Percentiles rank a stretch among this genome's conserved stretches.
Evolutionary conservation across 2,329 filamentous ascomycete species (phyloP).

Genomic region (Neocucurbitaria cava): DNA sequence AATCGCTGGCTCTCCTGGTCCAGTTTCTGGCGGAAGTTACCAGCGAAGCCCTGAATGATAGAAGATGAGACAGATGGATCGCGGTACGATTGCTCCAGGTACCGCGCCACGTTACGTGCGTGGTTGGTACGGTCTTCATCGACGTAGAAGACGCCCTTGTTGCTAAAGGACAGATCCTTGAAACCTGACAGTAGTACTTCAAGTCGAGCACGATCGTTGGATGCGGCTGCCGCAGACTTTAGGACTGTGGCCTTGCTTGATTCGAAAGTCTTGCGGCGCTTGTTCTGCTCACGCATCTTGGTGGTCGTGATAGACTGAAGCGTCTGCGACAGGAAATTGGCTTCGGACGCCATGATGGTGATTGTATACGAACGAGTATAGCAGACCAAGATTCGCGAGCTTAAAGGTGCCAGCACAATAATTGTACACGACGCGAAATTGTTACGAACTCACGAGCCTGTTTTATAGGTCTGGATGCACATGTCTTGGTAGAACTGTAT

Average conservation of each 20-base stretch:
- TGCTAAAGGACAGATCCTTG: constrained; percentile 14
- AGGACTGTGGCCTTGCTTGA: constrained; percentile 14
- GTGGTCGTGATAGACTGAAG: constrained; percentile 23
- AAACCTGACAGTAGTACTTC: constrained; percentile 13
- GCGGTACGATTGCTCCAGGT: constrained; percentile 17
- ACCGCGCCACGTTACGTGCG: constrained; percentile 12
- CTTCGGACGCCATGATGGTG: constrained; percentile 10
- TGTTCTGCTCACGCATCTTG: constrained; percentile 22
- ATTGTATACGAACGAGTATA: too few relatives aligned
- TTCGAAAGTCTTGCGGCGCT: constrained; percentile 19
- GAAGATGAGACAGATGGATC: constrained; percentile 17
- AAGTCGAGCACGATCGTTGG: constrained; percentile 11
- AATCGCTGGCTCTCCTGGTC: constrained; percentile 23
- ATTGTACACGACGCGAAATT: neutral
- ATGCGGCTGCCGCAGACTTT: neutral
- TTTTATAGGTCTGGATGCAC: neutral
- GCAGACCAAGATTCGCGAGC: neutral
- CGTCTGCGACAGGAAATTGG: constrained; percentile 25
- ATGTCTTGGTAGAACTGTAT: neutral
- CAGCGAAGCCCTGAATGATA: constrained; percentile 16
- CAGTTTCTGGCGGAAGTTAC: constrained; percentile 14
- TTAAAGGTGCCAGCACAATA: neutral
- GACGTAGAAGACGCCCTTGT: constrained; percentile 19
- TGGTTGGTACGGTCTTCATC: constrained; percentile 12
- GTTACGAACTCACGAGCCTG: neutral